Conservation (phyloP, 2,329 filamentous ascomycete genomes). For the Ophiostoma ips region DNA sequence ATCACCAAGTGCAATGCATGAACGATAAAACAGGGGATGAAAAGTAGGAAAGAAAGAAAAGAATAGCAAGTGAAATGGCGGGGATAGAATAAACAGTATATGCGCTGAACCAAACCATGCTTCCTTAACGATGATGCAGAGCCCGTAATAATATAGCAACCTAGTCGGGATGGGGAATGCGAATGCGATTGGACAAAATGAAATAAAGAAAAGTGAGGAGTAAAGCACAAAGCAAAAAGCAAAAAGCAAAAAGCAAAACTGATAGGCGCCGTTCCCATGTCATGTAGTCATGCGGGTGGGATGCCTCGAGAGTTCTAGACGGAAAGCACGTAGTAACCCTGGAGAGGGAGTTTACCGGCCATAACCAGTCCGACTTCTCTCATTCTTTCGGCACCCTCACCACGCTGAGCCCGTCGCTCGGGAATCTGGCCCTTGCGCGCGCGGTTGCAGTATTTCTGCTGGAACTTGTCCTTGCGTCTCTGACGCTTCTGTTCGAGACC, state of each 20-base stretch:
- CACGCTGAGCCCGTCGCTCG: constrained; percentile 57
- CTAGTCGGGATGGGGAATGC: not conserved
- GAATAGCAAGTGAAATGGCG: not conserved
- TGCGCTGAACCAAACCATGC: not conserved
- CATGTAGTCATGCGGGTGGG: not conserved
- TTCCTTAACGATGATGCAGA: not conserved
- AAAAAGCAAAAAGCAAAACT: not conserved
- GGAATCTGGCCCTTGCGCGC: constrained; percentile 53
- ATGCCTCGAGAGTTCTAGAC: constrained; percentile 30
- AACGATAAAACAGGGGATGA: constrained; percentile 5
- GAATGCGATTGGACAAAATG: not conserved
- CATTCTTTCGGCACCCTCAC: constrained; percentile 88
- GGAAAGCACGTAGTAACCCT: constrained; percentile 63
- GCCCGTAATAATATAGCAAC: not conserved
- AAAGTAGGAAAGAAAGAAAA: no score
- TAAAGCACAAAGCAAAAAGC: not conserved
- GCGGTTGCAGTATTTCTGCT: constrained; percentile 78
- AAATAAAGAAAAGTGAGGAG: not conserved
- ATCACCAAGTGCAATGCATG: constrained; percentile 6
- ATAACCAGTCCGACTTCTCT: constrained; percentile 77
- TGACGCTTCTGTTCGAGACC: constrained; percentile 89
- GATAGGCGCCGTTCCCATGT: constrained; percentile 3
- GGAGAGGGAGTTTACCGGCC: constrained; percentile 61
- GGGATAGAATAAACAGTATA: not conserved
- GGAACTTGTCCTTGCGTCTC: constrained; percentile 82